These are phyloP conservation scores for Epichloe elymi DNA, from an alignment of 2,329 filamentous ascomycete species.

Conservation along the genomic window DNA sequence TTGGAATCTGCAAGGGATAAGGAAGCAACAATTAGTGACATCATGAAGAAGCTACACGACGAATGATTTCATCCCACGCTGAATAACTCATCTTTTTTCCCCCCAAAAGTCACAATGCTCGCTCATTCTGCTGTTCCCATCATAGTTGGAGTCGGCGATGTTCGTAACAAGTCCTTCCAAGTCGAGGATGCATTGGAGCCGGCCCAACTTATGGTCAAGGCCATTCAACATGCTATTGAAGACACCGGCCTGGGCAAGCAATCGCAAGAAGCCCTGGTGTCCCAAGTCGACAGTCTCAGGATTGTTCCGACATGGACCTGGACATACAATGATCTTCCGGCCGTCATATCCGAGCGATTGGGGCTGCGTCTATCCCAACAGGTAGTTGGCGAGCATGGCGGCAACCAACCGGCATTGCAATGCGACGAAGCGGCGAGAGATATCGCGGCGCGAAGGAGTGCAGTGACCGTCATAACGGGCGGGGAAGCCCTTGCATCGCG, in stretches of 20 bases:
- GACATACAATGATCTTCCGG: constrained; percentile 47
- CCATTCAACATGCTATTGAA: constrained; percentile 36
- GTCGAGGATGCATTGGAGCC: constrained; percentile 42
- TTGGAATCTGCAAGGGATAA: no score
- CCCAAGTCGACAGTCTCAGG: constrained; percentile 41
- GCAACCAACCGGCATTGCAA: constrained; percentile 47
- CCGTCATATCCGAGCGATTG: constrained; percentile 35
- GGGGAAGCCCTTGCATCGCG: constrained; percentile 51
- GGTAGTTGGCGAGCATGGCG: constrained; percentile 44
- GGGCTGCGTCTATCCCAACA: constrained; percentile 32
- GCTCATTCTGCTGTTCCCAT: constrained; percentile 27
- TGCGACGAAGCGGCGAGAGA: constrained; percentile 50
- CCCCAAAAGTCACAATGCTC: neutral
- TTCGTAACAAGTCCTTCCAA: constrained; percentile 40
- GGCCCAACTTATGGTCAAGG: constrained; percentile 41
- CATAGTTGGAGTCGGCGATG: constrained; percentile 49
- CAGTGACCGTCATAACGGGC: constrained; percentile 46
- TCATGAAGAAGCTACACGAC: no score
- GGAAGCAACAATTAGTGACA: no score
- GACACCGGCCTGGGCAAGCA: constrained; percentile 27
- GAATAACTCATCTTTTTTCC: no score
- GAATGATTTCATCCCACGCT: no score
- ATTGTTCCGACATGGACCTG: constrained; percentile 54
- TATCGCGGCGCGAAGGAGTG: constrained; percentile 38
- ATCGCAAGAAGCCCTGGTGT: neutral